Conservation (phyloP, 805 yeast genomes). For the Wickerhamiella vanderwaltii region DNA sequence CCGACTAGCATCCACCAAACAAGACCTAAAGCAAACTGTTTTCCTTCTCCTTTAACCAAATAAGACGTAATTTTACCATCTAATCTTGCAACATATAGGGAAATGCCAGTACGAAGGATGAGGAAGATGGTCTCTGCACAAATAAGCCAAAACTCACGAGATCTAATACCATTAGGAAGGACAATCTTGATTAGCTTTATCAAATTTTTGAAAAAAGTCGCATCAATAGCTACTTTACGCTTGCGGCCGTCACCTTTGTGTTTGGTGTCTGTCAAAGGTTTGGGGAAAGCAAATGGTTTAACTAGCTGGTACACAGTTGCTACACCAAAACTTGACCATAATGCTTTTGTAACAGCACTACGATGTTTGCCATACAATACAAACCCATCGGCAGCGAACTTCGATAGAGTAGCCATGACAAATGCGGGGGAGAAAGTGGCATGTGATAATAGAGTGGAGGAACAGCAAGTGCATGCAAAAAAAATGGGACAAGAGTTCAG, state of each 20-base stretch:
- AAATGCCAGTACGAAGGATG: conserved; percentile 54
- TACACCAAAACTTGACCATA: conserved; percentile 16
- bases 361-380: conserved; percentile 16
- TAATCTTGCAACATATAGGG: conserved; percentile 70
- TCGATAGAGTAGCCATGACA: conserved; percentile 13
- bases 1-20: conserved; percentile 75
- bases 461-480: no score
- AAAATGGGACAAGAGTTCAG: no score
- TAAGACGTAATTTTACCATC: conserved; percentile 81
- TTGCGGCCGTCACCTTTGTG: background rate
- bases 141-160: conserved; percentile 30
- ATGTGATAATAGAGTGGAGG: no score
- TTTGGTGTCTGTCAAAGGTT: background rate
- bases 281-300: background rate
- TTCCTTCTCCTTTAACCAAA: conserved; percentile 57
- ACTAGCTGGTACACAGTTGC: conserved; percentile 1
- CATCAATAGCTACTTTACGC: conserved; percentile 25
- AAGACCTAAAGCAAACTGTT: conserved; percentile 48
- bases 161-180: conserved; percentile 25
- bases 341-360: conserved; percentile 16
- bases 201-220: conserved; percentile 23
- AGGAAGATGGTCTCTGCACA: conserved; percentile 46
- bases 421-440: conserved; percentile 13
- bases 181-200: conserved; percentile 25
- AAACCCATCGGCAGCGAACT: conserved; percentile 7